A percentile compares a stretch with the other conserved stretches of the same genome.
phyloP scores from a whole-genome alignment of 495 filamentous ascomycete species.

The Penicillium argentinense region DNA sequence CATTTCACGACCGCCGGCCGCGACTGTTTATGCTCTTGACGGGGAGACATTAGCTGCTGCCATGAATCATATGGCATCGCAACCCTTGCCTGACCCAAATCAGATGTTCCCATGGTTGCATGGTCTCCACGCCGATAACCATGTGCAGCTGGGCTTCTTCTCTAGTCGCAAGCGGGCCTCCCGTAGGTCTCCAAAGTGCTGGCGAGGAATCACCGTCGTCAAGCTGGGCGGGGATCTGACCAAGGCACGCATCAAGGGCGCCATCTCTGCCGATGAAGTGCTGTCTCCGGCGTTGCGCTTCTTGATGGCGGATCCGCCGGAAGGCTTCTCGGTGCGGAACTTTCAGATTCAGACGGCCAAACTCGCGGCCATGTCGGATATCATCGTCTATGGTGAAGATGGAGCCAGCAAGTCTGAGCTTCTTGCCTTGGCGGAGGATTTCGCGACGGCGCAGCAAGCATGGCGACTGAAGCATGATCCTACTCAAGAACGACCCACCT shows the following conservation, averaged over 20 bases:
- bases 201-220: slow-evolving; percentile 80
- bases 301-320: slow-evolving; percentile 70
- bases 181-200: slow-evolving; percentile 72
- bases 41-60: slow-evolving; percentile 67
- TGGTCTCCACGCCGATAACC: slow-evolving; percentile 86
- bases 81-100: slow-evolving; percentile 78
- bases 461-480: slow-evolving; percentile 67
- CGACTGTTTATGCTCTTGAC: slow-evolving; percentile 70
- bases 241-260: slow-evolving; percentile 77
- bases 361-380: slow-evolving; percentile 82
- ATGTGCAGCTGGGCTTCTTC: slow-evolving; percentile 88
- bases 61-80: slow-evolving; percentile 68
- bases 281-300: slow-evolving; percentile 50
- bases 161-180: slow-evolving; percentile 68
- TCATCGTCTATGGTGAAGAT: slow-evolving; percentile 85
- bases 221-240: slow-evolving; percentile 83
- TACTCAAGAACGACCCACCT: slow-evolving; percentile 57
- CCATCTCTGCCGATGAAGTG: slow-evolving; percentile 77
- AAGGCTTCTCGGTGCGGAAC: slow-evolving; percentile 85
- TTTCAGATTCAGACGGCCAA: slow-evolving; percentile 97
- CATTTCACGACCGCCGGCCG: slow-evolving; percentile 50
- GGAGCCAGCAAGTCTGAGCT: slow-evolving; percentile 53
- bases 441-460: slow-evolving; percentile 71
- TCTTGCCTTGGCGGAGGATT: slow-evolving; percentile 63
- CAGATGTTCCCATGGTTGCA: slow-evolving; percentile 97